These are phyloP conservation scores for Ogataea kodamae DNA, from an alignment of 805 yeast genomes.

Conservation along the genomic window DNA sequence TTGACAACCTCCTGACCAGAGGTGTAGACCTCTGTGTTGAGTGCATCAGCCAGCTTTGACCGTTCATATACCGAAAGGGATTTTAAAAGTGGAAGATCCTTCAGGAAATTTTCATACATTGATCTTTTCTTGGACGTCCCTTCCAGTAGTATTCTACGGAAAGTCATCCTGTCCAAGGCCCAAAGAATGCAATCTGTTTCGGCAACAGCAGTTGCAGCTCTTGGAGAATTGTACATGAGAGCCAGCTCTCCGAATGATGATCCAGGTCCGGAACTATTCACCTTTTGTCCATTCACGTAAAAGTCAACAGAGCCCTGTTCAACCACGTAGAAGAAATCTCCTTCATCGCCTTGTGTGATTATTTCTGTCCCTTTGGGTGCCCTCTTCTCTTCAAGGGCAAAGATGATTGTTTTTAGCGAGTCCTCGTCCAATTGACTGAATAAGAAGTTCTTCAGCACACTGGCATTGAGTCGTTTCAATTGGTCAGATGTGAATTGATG, in stretches of 20 bases:
- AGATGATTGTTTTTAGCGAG: slow-evolving; percentile 70
- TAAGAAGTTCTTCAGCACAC: slow-evolving; percentile 77
- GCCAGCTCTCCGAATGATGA: slow-evolving; percentile 96
- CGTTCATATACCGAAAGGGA: slow-evolving; percentile 76
- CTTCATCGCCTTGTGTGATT: slow-evolving; percentile 90
- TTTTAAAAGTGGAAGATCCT: slow-evolving; percentile 78
- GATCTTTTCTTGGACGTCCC: slow-evolving; percentile 87
- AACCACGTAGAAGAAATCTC: slow-evolving; percentile 85
- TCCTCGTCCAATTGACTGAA: slow-evolving; percentile 80
- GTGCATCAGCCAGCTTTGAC: slow-evolving; percentile 90
- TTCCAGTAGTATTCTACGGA: slow-evolving; percentile 85
- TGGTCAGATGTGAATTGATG: slow-evolving; percentile 63
- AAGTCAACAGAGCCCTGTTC: slow-evolving; percentile 84
- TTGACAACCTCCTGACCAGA: slow-evolving; percentile 71
- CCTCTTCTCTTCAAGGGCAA: slow-evolving; percentile 75
- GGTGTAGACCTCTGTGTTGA: slow-evolving; percentile 69
- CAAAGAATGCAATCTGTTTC: slow-evolving; percentile 70
- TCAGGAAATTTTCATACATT: slow-evolving; percentile 84
- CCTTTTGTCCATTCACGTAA: slow-evolving; percentile 64
- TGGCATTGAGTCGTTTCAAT: slow-evolving; percentile 59
- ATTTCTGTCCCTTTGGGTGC: slow-evolving; percentile 59
- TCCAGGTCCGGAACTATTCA: slow-evolving; percentile 77
- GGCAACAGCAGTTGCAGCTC: slow-evolving; percentile 92
- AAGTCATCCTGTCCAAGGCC: slow-evolving; percentile 92
- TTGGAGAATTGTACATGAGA: slow-evolving; percentile 93